These are phyloP conservation scores for Eleusine indica DNA, from an alignment of 176 grass and related monocot genomes.

Conservation along the genomic window DNA sequence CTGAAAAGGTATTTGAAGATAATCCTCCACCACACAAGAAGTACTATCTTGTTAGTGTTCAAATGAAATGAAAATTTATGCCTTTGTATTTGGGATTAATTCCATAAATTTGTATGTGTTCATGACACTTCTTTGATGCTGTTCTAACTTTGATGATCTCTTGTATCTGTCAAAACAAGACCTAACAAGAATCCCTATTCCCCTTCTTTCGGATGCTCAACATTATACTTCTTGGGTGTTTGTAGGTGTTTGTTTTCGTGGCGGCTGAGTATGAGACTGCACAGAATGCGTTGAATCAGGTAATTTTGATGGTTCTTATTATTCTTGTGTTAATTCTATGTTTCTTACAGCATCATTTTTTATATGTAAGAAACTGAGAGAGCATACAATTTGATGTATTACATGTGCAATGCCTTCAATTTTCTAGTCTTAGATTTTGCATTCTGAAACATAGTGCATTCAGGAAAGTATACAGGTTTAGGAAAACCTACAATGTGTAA, in stretches of 20 bases:
- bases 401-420: background rate
- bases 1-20: background rate
- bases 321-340: background rate
- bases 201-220: background rate
- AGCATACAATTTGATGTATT: background rate
- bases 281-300: conserved; percentile 94
- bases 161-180: background rate
- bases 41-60: background rate
- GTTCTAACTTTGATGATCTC: background rate
- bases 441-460: background rate
- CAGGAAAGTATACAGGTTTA: background rate
- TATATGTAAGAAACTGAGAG: background rate
- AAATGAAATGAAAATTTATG: background rate
- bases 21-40: background rate
- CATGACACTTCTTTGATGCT: background rate
- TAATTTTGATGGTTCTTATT: conserved; percentile 28
- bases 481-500: background rate
- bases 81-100: background rate
- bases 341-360: background rate
- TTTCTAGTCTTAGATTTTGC: background rate
- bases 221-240: conserved; percentile 15
- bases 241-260: conserved; percentile 97
- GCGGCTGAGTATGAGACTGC: conserved; percentile 93
- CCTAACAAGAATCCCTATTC: background rate
- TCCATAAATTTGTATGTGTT: background rate